Conservation (phyloP, 148 eudicot genomes). For the Rhododendron ovatum region DNA sequence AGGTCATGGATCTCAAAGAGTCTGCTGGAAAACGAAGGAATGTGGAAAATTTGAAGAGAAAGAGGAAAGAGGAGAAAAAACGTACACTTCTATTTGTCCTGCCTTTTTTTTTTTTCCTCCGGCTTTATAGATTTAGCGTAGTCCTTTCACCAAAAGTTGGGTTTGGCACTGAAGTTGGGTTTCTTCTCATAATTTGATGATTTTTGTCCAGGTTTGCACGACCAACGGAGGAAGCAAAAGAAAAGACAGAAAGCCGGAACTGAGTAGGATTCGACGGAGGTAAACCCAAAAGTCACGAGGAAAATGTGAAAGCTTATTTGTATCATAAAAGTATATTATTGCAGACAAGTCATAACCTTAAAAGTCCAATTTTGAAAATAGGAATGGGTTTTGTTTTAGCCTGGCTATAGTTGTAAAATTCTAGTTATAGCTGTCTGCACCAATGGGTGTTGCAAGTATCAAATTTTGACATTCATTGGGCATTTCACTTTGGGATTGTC, state of each 20-base stretch:
- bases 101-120: not conserved
- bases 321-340: not conserved
- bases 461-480: not conserved
- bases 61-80: constrained; percentile 77
- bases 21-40: constrained; percentile 59
- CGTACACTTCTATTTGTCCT: constrained; percentile 29
- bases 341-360: not conserved
- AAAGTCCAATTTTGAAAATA: not conserved
- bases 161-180: not conserved
- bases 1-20: constrained; percentile 61
- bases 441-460: not conserved
- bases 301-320: not conserved
- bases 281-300: not conserved
- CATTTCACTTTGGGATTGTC: not conserved
- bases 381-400: too few relatives aligned
- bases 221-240: constrained; percentile 55
- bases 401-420: not conserved
- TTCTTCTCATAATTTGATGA: constrained; percentile 1
- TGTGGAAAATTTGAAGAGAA: constrained; percentile 54
- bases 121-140: not conserved
- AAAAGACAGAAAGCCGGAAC: constrained; percentile 31
- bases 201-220: constrained; percentile 51
- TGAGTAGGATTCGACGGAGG: constrained; percentile 8
- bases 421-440: not conserved
- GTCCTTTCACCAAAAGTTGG: not conserved